phyloP scores from a whole-genome alignment of 208 protist genomes.

The Trypanosoma theileri region DNA sequence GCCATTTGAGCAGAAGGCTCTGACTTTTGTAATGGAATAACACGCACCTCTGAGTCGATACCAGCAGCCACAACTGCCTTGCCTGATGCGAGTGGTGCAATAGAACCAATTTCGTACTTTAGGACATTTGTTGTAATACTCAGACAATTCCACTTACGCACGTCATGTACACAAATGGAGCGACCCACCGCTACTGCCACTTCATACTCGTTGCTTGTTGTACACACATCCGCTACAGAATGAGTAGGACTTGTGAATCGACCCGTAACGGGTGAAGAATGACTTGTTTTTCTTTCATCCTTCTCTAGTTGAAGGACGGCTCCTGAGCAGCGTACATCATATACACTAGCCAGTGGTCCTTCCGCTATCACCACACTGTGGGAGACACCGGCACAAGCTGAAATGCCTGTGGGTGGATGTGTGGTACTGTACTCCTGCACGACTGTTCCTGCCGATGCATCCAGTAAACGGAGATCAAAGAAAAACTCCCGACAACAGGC shows the following conservation, averaged over 20 bases:
- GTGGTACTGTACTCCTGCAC: conserved; percentile 66
- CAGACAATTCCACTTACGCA: conserved; percentile 73
- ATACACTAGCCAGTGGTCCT: conserved; percentile 68
- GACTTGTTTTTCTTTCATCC: not conserved
- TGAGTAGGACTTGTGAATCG: conserved; percentile 58
- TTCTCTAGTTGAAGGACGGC: conserved; percentile 38
- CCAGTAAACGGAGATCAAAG: conserved; percentile 67
- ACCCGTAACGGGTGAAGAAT: conserved; percentile 36
- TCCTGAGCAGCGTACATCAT: conserved; percentile 64
- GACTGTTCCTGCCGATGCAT: conserved; percentile 34
- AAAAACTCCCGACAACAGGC: conserved; percentile 61
- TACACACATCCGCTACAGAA: conserved; percentile 52
- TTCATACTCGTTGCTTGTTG: conserved; percentile 56
- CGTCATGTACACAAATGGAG: conserved; percentile 69
- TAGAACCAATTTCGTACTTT: conserved; percentile 70
- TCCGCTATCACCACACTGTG: conserved; percentile 59
- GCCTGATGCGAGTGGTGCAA: conserved; percentile 49
- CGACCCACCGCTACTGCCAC: conserved; percentile 64
- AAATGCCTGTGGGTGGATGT: conserved; percentile 63
- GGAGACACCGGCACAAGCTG: conserved; percentile 28
- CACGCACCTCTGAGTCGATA: conserved; percentile 33
- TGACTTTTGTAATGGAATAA: conserved; percentile 12
- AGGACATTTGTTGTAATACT: conserved; percentile 64
- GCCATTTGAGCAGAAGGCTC: too few species aligned
- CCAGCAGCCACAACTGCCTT: conserved; percentile 61